Evolutionary conservation across 306 rosid species (phyloP).

Genomic region (Rosa chinensis): DNA sequence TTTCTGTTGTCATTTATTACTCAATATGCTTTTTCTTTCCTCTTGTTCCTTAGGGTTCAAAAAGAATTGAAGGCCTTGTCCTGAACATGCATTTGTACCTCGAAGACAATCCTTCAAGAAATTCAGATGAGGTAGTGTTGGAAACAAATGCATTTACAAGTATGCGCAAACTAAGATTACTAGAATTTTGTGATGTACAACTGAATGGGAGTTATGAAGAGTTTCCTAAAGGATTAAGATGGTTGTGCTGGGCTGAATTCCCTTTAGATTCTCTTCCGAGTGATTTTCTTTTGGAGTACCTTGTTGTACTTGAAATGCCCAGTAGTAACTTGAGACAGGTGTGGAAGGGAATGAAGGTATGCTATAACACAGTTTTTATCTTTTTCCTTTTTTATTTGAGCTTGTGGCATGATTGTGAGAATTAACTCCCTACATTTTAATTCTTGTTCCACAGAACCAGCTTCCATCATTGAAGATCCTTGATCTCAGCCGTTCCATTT

Average conservation of each 20-base stretch:
- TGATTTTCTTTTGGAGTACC: neutral
- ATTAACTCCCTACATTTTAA: neutral
- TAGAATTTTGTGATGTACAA: neutral
- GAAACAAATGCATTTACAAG: neutral
- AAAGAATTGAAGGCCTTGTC: neutral
- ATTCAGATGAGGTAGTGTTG: neutral
- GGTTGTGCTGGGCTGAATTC: slow-evolving; percentile 8
- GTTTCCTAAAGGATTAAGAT: neutral
- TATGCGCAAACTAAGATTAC: neutral
- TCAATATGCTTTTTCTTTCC: neutral
- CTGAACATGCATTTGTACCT: neutral
- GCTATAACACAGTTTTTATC: neutral
- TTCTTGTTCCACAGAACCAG: neutral
- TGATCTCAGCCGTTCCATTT: slow-evolving; percentile 9
- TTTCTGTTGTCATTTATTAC: too few species aligned
- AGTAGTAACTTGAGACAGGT: neutral
- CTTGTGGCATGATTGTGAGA: neutral
- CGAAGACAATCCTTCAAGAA: neutral
- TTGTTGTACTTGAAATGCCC: neutral
- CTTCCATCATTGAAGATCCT: slow-evolving; percentile 13
- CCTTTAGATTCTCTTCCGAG: neutral
- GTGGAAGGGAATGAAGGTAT: neutral
- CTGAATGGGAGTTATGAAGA: neutral
- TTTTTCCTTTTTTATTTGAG: neutral
- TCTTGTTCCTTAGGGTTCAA: neutral